These are phyloP conservation scores for Bretschneidera sinensis DNA, from an alignment of 345 rosid species.

Conservation along the genomic window DNA sequence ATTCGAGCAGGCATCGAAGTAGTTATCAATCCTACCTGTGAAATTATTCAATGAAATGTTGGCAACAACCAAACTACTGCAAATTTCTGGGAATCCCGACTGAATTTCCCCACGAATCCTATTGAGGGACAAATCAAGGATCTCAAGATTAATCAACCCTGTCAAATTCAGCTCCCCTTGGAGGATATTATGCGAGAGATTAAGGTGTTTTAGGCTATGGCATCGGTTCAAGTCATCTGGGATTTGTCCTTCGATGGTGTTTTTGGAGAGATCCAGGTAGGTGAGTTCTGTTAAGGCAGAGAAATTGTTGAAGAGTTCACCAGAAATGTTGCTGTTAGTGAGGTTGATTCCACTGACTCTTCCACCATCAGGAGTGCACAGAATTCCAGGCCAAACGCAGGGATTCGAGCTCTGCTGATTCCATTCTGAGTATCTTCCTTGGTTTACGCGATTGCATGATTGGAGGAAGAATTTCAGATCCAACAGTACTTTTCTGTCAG, in stretches of 20 bases:
- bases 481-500: conserved; percentile 54
- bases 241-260: conserved; percentile 51
- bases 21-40: conserved; percentile 46
- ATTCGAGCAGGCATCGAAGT: conserved; percentile 52
- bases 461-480: conserved; percentile 48
- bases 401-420: conserved; percentile 32
- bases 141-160: conserved; percentile 48
- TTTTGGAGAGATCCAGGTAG: conserved; percentile 62
- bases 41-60: conserved; percentile 63
- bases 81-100: conserved; percentile 43
- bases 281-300: conserved; percentile 66
- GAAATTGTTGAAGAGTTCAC: conserved; percentile 45
- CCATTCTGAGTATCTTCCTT: conserved; percentile 59
- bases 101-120: conserved; percentile 48
- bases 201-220: conserved; percentile 46
- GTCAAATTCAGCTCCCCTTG: conserved; percentile 44
- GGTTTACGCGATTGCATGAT: conserved; percentile 39
- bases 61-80: conserved; percentile 53
- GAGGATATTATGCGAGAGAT: conserved; percentile 74
- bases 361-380: conserved; percentile 31
- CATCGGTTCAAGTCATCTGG: conserved; percentile 62
- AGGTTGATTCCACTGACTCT: conserved; percentile 73
- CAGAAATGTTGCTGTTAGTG: conserved; percentile 36
- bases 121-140: conserved; percentile 51
- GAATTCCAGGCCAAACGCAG: conserved; percentile 67